Conservation (phyloP, 2,329 filamentous ascomycete genomes). For the Tolypocladium cylindrosporum region DNA sequence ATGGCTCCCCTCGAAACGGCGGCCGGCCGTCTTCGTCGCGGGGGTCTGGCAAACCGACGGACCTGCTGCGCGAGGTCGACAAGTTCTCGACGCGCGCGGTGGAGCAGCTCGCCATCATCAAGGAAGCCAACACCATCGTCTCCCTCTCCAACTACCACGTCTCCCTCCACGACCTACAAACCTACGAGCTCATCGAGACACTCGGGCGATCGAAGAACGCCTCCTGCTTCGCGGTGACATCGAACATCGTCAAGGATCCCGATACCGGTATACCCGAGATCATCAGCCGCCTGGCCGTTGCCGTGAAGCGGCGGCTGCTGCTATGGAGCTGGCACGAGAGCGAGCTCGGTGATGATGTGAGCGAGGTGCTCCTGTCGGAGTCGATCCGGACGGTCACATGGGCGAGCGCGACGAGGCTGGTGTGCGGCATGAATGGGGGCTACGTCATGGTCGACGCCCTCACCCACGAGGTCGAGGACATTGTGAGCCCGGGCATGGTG, state of each 20-base stretch:
- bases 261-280: slow-evolving; percentile 85
- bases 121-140: slow-evolving; percentile 84
- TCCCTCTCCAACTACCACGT: slow-evolving; percentile 86
- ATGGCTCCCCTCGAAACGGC: slow-evolving; percentile 18
- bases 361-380: slow-evolving; percentile 71
- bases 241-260: slow-evolving; percentile 86
- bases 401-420: slow-evolving; percentile 76
- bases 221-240: slow-evolving; percentile 82
- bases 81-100: slow-evolving; percentile 86
- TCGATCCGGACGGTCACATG: slow-evolving; percentile 84
- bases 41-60: slow-evolving; percentile 49
- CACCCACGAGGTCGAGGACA: slow-evolving; percentile 63
- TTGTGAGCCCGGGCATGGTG: slow-evolving; percentile 66
- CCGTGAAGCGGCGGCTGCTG: slow-evolving; percentile 80
- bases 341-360: slow-evolving; percentile 65
- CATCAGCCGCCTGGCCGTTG: slow-evolving; percentile 82
- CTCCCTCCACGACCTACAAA: slow-evolving; percentile 80
- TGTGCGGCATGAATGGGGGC: slow-evolving; percentile 84
- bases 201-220: slow-evolving; percentile 80
- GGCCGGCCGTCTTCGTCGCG: slow-evolving; percentile 15
- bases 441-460: slow-evolving; percentile 84
- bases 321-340: slow-evolving; percentile 96
- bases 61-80: slow-evolving; percentile 83
- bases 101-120: slow-evolving; percentile 90
- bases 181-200: slow-evolving; percentile 70